A percentile compares a stretch with the other conserved stretches of the same genome.
phyloP scores from a whole-genome alignment of 176 grass and related monocot species.

The Lolium perenne region DNA sequence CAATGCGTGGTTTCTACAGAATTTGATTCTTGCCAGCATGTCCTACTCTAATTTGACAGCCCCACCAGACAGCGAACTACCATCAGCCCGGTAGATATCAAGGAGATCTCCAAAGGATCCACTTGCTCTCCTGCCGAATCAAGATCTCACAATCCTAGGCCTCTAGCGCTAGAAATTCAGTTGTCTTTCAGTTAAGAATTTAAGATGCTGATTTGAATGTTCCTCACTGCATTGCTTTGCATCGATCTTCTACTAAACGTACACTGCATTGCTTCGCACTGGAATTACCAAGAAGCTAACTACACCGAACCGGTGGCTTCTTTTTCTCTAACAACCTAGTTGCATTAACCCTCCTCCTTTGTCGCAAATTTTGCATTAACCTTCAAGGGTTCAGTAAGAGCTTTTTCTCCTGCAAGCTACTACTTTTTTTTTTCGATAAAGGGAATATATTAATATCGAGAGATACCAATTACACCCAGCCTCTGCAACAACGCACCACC shows the following conservation, averaged over 20 bases:
- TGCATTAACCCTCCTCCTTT: background rate
- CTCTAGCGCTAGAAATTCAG: background rate
- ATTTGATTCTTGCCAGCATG: conserved; percentile 26
- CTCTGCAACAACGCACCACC: too few species aligned
- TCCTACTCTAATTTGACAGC: conserved; percentile 19
- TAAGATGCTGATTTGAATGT: conserved; percentile 26
- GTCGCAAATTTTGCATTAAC: background rate
- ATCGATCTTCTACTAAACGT: background rate
- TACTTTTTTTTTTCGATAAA: too few species aligned
- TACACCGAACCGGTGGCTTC: background rate
- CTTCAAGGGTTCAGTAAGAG: background rate
- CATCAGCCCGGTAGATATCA: conserved; percentile 35
- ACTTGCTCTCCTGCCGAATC: conserved; percentile 31
- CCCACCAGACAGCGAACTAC: conserved; percentile 27
- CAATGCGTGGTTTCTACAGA: background rate
- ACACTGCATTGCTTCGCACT: background rate
- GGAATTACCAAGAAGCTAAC: background rate
- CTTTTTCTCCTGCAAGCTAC: background rate
- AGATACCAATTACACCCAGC: too few species aligned
- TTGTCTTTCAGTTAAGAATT: background rate
- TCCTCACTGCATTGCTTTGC: background rate
- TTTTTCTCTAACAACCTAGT: background rate
- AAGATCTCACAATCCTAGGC: background rate
- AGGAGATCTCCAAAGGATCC: conserved; percentile 33
- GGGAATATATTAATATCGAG: too few species aligned